These are phyloP conservation scores for Crithidia sp. DNA, from an alignment of 208 protist genomes.

Conservation along the genomic window DNA sequence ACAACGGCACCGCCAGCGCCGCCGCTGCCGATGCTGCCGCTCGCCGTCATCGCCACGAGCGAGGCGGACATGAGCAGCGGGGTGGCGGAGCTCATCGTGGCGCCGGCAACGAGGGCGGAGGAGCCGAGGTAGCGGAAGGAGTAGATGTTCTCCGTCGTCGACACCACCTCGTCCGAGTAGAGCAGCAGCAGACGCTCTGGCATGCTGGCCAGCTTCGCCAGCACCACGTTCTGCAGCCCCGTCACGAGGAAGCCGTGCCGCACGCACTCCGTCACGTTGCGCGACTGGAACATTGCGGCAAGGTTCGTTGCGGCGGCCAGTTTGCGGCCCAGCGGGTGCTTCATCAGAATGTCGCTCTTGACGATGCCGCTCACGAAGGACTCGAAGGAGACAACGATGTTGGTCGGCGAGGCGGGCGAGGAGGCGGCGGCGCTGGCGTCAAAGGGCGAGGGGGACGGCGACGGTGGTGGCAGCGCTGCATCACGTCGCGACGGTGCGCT, in stretches of 20 bases:
- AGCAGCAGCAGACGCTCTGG: slow-evolving; percentile 69
- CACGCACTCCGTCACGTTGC: slow-evolving; percentile 82
- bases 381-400: slow-evolving; percentile 78
- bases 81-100: slow-evolving; percentile 45
- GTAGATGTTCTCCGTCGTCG: slow-evolving; percentile 78
- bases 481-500: no score
- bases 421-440: background rate
- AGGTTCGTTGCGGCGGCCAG: slow-evolving; percentile 85
- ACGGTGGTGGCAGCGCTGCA: background rate
- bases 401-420: slow-evolving; percentile 15
- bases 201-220: slow-evolving; percentile 65
- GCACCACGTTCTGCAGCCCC: slow-evolving; percentile 63
- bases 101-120: slow-evolving; percentile 40
- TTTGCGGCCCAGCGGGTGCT: slow-evolving; percentile 81
- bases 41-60: slow-evolving; percentile 22
- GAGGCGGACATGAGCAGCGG: slow-evolving; percentile 40
- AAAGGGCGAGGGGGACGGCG: no score
- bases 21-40: background rate
- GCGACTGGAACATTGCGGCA: slow-evolving; percentile 69
- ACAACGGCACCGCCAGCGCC: background rate
- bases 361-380: slow-evolving; percentile 83
- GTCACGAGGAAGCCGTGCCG: slow-evolving; percentile 81
- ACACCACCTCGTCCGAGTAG: slow-evolving; percentile 69
- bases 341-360: slow-evolving; percentile 79
- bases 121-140: slow-evolving; percentile 85